A percentile compares a stretch with the other conserved stretches of the same genome.
Conservation (phyloP, 371 early-diverging fungal genomes). For the Mitosporidium daphniae region DNA sequence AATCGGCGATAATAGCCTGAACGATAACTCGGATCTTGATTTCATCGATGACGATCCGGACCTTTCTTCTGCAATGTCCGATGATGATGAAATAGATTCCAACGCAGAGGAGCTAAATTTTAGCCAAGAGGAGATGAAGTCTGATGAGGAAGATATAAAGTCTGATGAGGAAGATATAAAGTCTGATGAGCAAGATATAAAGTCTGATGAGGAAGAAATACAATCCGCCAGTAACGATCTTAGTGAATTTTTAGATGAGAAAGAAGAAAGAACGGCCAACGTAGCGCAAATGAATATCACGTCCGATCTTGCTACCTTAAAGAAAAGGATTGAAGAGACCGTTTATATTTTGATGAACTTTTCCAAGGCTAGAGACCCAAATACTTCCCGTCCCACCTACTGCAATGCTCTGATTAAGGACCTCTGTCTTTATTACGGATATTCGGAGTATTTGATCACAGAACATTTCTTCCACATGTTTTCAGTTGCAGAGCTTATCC, state of each 20-base stretch:
- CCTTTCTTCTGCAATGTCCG: too few species aligned
- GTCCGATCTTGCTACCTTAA: conserved; percentile 18
- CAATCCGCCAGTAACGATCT: conserved; percentile 22
- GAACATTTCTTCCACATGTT: conserved; percentile 19
- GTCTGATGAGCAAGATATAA: not conserved
- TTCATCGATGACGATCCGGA: too few species aligned
- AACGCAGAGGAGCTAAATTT: too few species aligned
- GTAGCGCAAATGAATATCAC: conserved; percentile 6
- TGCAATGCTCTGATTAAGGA: conserved; percentile 44
- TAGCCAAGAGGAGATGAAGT: too few species aligned
- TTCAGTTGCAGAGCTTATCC: conserved; percentile 18
- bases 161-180: conserved; percentile 7
- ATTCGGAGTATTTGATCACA: conserved; percentile 58
- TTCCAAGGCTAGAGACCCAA: conserved; percentile 26
- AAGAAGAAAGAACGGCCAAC: conserved; percentile 10
- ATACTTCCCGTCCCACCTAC: conserved; percentile 33
- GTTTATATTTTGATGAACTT: conserved; percentile 49
- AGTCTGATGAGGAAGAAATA: conserved; percentile 13
- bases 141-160: conserved; percentile 8
- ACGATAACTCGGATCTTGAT: too few species aligned
- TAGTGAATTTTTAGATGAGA: conserved; percentile 21
- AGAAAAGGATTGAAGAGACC: conserved; percentile 48
- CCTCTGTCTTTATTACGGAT: conserved; percentile 57
- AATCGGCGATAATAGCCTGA: too few species aligned
- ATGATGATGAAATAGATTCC: too few species aligned